These are phyloP conservation scores for Suillus ampliporus DNA, from an alignment of 768 basidiomycete species.

Conservation along the genomic window DNA sequence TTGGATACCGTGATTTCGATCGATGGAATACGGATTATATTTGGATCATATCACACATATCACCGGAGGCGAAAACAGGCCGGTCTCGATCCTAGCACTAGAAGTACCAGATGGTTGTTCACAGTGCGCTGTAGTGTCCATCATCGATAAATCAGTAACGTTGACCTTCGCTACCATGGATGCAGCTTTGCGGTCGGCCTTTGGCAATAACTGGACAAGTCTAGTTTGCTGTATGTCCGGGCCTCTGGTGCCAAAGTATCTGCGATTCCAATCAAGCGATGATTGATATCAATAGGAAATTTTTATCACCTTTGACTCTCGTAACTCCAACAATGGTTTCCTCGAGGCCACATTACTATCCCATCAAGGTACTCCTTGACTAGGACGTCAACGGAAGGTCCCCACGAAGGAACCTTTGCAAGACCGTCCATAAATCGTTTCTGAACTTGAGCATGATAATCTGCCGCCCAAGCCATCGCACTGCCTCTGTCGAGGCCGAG, in stretches of 20 bases:
- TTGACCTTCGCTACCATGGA: not conserved
- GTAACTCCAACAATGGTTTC: constrained; percentile 35
- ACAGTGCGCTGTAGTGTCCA: not conserved
- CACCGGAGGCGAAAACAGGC: too few species aligned
- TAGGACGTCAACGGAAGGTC: constrained; percentile 28
- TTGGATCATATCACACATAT: not conserved
- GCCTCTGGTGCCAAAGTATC: constrained; percentile 39
- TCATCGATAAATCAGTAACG: not conserved
- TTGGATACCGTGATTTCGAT: too few species aligned
- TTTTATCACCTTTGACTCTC: constrained; percentile 20
- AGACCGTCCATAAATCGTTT: constrained; percentile 28
- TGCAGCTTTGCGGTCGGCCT: not conserved
- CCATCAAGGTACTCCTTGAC: constrained; percentile 31
- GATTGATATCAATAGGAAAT: not conserved
- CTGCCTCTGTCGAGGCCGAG: constrained; percentile 27
- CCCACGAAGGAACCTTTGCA: constrained; percentile 34
- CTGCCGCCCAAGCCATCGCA: constrained; percentile 35
- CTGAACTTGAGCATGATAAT: constrained; percentile 18
- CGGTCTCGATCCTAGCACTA: not conserved
- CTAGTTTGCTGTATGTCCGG: constrained; percentile 29
- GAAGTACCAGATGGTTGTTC: not conserved
- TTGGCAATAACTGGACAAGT: constrained; percentile 12
- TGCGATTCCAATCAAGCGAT: not conserved
- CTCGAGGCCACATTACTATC: constrained; percentile 33
- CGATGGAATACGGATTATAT: too few species aligned